phyloP scores from a whole-genome alignment of 345 rosid genomes.

The Eucalyptus albens region DNA sequence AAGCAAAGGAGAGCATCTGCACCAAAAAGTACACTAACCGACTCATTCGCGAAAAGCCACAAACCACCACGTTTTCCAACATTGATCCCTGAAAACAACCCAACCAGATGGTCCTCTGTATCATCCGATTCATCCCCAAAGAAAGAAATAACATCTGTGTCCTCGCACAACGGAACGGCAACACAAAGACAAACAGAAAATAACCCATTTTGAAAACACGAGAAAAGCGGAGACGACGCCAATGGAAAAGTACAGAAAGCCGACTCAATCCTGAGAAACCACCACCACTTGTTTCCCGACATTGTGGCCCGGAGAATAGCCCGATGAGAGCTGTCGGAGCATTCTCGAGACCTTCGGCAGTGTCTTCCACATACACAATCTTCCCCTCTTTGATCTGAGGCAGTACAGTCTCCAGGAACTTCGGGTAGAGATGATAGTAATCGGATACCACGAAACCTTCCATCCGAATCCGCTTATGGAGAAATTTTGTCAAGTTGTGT shows the following conservation, averaged over 20 bases:
- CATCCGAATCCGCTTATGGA: background rate
- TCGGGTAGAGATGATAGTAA: conserved; percentile 4
- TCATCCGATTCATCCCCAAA: background rate
- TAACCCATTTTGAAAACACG: background rate
- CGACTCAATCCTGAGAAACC: conserved; percentile 3
- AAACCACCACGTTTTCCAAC: background rate
- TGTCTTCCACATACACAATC: conserved; percentile 13
- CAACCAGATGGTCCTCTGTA: background rate
- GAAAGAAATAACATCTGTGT: background rate
- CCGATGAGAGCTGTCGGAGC: conserved; percentile 10
- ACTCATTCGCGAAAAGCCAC: background rate
- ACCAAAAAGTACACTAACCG: background rate
- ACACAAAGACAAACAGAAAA: background rate
- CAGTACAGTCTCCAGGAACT: conserved; percentile 2
- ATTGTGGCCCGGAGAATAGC: conserved; percentile 10
- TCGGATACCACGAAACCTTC: conserved; percentile 1
- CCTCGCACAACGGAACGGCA: background rate
- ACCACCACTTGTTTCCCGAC: conserved; percentile 16
- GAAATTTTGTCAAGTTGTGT: background rate
- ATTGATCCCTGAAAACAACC: background rate
- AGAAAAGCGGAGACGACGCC: background rate
- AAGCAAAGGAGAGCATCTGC: background rate
- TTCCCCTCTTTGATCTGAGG: conserved; percentile 10
- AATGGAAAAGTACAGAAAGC: background rate
- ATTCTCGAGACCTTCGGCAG: conserved; percentile 5